Base-by-base conservation (phyloP, 176 grass and related monocot species). In the Triticum monococcum region DNA sequence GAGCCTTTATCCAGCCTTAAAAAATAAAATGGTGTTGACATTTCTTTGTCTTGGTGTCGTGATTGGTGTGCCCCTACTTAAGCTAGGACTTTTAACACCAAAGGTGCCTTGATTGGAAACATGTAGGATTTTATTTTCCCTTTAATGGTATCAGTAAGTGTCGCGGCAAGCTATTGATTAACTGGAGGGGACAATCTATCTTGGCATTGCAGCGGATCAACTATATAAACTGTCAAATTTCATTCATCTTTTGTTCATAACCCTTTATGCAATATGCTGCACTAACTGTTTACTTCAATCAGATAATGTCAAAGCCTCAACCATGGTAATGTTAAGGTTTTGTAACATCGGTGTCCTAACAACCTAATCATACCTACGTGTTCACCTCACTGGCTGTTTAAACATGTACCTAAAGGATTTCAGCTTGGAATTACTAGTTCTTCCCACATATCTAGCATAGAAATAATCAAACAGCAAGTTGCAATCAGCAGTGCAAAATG, bases 381-480 rank as follows among this genome's bases (percentile, higher is more conserved):
- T 10, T 81, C 25, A 61, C 25, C 48, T 70, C 24, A 45, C 64
- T 50, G 46, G 11, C 7, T 22, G 31, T 71, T 69, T 54, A 72
- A 26, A 23, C 67, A 84, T 72, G 18, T 70, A 17, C 14, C 4
- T 38, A 59, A 82, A 63, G 78, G 41, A 25, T 87, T 38, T 8
- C 4, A 48, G 33, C 31, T 25, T 81, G 3, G 3, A 41, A 70
- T 24, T 32, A 33, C 30, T 65, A 76, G 5, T 50, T 61, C 46
- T 46, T 35, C 37, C 81, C 4, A 20, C 50, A 70, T 32, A n/a
- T 24, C 36, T 4, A 90, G 12, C 16, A 56, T 7, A 87, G 25
- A 79, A 67, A 84, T 41, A 72, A 87, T 79, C 45, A 87, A 83
- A 56, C 45, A 56, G 60, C 9, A 25, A 0, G 14, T 8, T 78